Base-by-base conservation (phyloP, 192 early-diverging fungal species). In the Thamnidium elegans region DNA sequence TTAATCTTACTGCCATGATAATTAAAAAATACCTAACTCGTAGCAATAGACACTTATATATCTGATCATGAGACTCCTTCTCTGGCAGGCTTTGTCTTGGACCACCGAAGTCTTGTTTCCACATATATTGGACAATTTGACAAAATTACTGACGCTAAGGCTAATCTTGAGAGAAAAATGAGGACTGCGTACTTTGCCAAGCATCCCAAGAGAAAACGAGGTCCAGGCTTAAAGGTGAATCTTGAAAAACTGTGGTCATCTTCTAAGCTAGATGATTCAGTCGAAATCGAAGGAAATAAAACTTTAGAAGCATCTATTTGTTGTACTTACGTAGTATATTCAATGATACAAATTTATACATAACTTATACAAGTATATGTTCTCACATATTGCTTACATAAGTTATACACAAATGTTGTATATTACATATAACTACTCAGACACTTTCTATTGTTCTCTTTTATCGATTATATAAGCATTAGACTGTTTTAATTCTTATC, bases 11-110 rank as follows among this genome's bases (percentile, higher is more conserved):
- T 59, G 56, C 56, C 21, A 59, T 59, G 56, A 59, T 59, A 59
- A 59, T 59, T 59, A 59, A 59, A 59, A 59, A 59, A 45, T 45
- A 59, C 39, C 19, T 42, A 59, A 45, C 56, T 59, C 43, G 21
- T 59, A 45, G 56, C 56, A 59, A 59, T 59, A 59, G n/a, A 59
- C 44, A 59, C 56, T 45, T 59, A 56, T 56, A 56, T 56, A 56
- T 30, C 34, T 56, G 55, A 56, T 56, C 55, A 39, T 59, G 19
- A 59, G 56, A 59, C 56, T 59, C 42, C 39, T 59, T 59, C 56
- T 43, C 39, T 59, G 43, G 56, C 56, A 59, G 56, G 42, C 42
- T 59, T 59, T 59, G 42, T 59, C 56, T 59, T 59, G 56, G 56
- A 59, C 56, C 42, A 59, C 56, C 56, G 45, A 45, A 59, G 42